These are phyloP conservation scores for Coelastrella sp. DNA, from an alignment of 139 green algal genomes.

Conservation along the genomic window DNA sequence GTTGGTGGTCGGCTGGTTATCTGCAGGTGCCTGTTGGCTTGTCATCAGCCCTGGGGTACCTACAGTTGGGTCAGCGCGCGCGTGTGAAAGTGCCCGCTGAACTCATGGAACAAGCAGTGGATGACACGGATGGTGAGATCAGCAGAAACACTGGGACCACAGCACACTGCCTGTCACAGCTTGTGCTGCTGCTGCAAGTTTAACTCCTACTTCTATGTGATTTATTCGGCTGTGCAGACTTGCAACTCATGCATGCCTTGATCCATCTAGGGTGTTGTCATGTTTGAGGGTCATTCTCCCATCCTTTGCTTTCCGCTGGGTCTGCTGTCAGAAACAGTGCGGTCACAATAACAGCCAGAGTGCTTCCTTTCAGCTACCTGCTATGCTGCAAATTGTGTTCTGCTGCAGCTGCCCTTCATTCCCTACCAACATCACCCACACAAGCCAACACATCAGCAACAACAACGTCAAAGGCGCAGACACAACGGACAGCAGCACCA, in stretches of 20 bases:
- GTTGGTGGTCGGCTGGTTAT: not conserved
- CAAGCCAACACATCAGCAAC: not conserved
- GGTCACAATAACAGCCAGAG: no score
- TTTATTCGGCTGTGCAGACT: not conserved
- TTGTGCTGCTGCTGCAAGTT: not conserved
- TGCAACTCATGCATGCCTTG: no score
- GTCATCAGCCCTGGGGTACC: slow-evolving; percentile 30
- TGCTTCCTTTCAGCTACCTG: no score
- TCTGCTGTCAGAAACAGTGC: no score
- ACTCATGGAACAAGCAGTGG: not conserved
- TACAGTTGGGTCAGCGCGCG: slow-evolving; percentile 23
- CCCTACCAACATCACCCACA: not conserved
- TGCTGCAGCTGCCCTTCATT: not conserved
- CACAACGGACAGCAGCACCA: not conserved
- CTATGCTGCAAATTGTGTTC: not conserved
- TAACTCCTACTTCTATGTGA: not conserved
- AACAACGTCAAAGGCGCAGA: not conserved
- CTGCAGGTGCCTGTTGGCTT: slow-evolving; percentile 21
- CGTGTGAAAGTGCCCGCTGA: slow-evolving; percentile 12
- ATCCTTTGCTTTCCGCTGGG: no score
- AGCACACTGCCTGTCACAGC: not conserved
- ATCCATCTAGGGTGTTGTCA: no score
- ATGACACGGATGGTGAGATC: not conserved
- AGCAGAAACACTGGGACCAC: not conserved
- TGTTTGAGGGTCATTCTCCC: no score